These are phyloP conservation scores for Secale cereale DNA, from an alignment of 176 grass and related monocot genomes.

Conservation along the genomic window DNA sequence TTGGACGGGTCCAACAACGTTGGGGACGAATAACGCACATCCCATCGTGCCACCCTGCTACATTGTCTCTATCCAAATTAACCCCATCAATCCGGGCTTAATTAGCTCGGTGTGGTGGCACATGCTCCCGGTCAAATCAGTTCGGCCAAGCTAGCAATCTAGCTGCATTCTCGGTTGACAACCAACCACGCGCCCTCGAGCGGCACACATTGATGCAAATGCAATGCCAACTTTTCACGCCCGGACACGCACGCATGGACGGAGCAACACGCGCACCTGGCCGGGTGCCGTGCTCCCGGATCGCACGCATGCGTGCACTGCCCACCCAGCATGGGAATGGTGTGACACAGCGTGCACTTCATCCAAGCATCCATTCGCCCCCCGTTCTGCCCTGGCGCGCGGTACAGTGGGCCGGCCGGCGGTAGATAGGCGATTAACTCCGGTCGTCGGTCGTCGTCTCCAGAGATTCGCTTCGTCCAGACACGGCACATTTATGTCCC, in stretches of 20 bases:
- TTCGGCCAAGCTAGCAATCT: neutral
- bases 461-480: neutral
- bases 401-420: neutral
- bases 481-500: neutral
- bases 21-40: neutral
- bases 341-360: too few relatives aligned
- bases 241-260: too few relatives aligned
- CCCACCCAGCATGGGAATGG: too few relatives aligned
- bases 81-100: neutral
- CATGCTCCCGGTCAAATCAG: neutral
- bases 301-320: neutral
- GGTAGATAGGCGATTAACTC: neutral
- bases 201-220: neutral
- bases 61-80: too few relatives aligned
- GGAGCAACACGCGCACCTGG: neutral
- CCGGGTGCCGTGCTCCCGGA: neutral
- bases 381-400: neutral
- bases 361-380: too few relatives aligned
- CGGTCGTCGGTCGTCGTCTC: neutral
- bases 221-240: neutral
- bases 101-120: neutral
- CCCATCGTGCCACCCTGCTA: neutral
- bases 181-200: neutral
- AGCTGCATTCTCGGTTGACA: neutral
- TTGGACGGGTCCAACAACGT: neutral